These are phyloP conservation scores for Aphanomyces stellatus DNA, from an alignment of 352 stramenopile species.

Conservation along the genomic window DNA sequence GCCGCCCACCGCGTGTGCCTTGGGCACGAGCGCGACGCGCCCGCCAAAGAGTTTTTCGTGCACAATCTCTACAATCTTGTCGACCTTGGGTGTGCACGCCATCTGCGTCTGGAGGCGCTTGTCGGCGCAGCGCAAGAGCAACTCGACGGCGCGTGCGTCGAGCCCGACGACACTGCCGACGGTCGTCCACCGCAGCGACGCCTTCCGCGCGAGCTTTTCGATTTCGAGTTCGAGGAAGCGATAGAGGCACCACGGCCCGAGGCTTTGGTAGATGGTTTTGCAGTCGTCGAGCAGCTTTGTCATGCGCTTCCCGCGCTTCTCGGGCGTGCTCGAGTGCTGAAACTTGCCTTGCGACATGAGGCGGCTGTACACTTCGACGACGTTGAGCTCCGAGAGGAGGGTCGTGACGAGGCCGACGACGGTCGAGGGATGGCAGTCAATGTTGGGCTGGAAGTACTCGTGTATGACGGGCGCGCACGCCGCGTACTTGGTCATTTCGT, in stretches of 20 bases:
- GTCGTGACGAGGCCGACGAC: background rate
- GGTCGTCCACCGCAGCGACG: constrained; percentile 41
- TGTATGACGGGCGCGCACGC: constrained; percentile 57
- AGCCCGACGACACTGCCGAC: constrained; percentile 48
- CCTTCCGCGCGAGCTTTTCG: constrained; percentile 40
- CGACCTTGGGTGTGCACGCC: constrained; percentile 41
- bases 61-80: constrained; percentile 51
- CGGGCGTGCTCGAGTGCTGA: constrained; percentile 25
- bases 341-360: constrained; percentile 44
- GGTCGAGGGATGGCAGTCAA: background rate
- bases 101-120: constrained; percentile 38
- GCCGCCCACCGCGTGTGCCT: background rate
- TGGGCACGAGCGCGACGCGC: background rate
- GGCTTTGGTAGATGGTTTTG: constrained; percentile 44
- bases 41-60: constrained; percentile 23
- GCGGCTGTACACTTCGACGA: constrained; percentile 35
- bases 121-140: constrained; percentile 35
- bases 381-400: constrained; percentile 20
- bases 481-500: constrained; percentile 50
- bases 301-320: constrained; percentile 37
- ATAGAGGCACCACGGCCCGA: constrained; percentile 71
- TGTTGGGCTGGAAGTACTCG: constrained; percentile 34
- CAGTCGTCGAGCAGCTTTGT: constrained; percentile 54
- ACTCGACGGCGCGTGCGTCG: constrained; percentile 43
- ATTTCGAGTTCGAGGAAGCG: constrained; percentile 65